phyloP scores from a whole-genome alignment of 768 basidiomycete genomes.

The Lentinula sp. region DNA sequence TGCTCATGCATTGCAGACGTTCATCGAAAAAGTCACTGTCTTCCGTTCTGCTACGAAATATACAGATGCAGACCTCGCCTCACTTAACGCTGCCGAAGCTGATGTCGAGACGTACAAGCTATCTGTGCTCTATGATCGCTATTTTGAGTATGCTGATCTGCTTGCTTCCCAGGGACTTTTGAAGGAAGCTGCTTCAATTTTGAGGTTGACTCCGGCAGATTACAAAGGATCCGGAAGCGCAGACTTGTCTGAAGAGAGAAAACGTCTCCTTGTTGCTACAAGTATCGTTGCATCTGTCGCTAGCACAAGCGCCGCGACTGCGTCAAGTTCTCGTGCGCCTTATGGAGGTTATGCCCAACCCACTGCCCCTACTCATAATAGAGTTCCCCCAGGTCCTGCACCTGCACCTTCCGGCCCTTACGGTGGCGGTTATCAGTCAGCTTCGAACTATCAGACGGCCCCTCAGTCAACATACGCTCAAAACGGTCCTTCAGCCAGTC shows the following conservation, averaged over 20 bases:
- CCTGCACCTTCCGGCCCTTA: constrained; percentile 11
- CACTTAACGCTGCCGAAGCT: constrained; percentile 27
- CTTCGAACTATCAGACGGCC: not conserved
- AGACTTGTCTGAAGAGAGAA: constrained; percentile 30
- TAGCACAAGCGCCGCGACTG: not conserved
- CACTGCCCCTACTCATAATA: not conserved
- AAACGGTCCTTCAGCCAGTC: not conserved
- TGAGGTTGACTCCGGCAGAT: constrained; percentile 71
- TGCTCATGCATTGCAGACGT: constrained; percentile 82
- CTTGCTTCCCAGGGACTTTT: constrained; percentile 88
- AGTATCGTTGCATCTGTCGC: constrained; percentile 14
- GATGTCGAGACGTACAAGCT: constrained; percentile 73
- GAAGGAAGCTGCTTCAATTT: constrained; percentile 72
- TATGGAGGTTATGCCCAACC: not conserved
- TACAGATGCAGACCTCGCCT: constrained; percentile 62
- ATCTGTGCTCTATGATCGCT: constrained; percentile 81
- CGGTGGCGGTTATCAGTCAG: not conserved
- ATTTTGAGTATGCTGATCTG: constrained; percentile 93
- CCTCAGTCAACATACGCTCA: not conserved
- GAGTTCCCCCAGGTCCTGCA: constrained; percentile 6
- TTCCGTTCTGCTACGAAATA: constrained; percentile 87
- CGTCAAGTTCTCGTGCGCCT: constrained; percentile 2
- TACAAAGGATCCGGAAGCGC: constrained; percentile 56
- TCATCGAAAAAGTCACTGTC: constrained; percentile 94
- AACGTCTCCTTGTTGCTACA: constrained; percentile 30